Conservation (phyloP, 2,329 filamentous ascomycete genomes). For the Phoma sp. region DNA sequence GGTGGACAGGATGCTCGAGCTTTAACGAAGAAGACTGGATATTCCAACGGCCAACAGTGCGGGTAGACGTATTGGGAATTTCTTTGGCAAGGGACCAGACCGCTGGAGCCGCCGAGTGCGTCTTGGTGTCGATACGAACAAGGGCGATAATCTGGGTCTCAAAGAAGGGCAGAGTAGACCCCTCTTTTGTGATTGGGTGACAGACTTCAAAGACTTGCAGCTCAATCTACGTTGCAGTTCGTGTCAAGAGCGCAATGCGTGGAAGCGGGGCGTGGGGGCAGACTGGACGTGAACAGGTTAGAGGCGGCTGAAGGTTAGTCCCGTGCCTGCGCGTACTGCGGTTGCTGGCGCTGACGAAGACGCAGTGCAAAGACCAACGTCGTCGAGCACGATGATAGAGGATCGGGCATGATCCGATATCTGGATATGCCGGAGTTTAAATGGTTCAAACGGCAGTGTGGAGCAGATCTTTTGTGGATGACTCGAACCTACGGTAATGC, state of each 20-base stretch:
- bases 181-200: constrained; percentile 37
- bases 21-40: constrained; percentile 20
- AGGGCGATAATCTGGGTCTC: constrained; percentile 32
- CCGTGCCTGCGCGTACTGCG: constrained; percentile 36
- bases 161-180: constrained; percentile 37
- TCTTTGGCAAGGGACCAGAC: constrained; percentile 9
- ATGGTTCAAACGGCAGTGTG: constrained; percentile 30
- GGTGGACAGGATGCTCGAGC: constrained; percentile 17
- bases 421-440: constrained; percentile 32
- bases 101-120: constrained; percentile 23
- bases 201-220: constrained; percentile 23
- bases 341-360: constrained; percentile 26
- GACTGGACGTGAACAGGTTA: constrained; percentile 33
- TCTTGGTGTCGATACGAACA: constrained; percentile 19
- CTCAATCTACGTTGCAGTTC: constrained; percentile 31
- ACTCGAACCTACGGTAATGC: constrained; percentile 25
- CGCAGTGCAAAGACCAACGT: constrained; percentile 4
- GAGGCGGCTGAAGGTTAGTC: constrained; percentile 27
- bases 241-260: constrained; percentile 32
- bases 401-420: constrained; percentile 11
- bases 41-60: constrained; percentile 24
- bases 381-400: constrained; percentile 4
- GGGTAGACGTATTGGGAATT: constrained; percentile 21
- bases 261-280: constrained; percentile 31
- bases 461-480: constrained; percentile 32